phyloP scores from a whole-genome alignment of 805 yeast species.

The Myxozyma udenii region DNA sequence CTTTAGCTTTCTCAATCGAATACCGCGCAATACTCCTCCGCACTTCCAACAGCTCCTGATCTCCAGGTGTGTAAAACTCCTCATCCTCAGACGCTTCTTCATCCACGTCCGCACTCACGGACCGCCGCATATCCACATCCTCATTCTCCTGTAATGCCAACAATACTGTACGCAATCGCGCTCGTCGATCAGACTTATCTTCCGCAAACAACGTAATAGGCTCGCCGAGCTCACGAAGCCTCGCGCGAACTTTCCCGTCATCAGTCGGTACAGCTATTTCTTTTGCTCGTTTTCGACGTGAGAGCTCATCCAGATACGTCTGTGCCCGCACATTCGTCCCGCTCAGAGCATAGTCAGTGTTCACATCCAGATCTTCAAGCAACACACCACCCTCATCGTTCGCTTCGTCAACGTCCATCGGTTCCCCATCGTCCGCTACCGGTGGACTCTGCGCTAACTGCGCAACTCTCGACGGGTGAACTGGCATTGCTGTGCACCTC shows the following conservation, averaged over 20 bases:
- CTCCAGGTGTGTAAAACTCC: conserved; percentile 83
- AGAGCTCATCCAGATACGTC: conserved; percentile 21
- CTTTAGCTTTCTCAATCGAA: conserved; percentile 44
- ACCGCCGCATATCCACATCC: conserved; percentile 18
- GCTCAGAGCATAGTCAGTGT: conserved; percentile 16
- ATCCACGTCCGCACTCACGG: conserved; percentile 33
- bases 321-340: conserved; percentile 22
- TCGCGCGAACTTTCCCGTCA: conserved; percentile 58
- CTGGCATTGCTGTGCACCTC: conserved; percentile 17
- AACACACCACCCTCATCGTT: conserved; percentile 14
- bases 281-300: conserved; percentile 18
- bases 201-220: conserved; percentile 61
- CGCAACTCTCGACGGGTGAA: conserved; percentile 22
- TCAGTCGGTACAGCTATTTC: conserved; percentile 53
- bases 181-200: conserved; percentile 57
- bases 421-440: conserved; percentile 17
- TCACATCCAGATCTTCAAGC: conserved; percentile 20
- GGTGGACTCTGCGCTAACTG: conserved; percentile 7
- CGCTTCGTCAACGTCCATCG: conserved; percentile 1
- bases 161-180: conserved; percentile 52
- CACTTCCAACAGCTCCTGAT: conserved; percentile 48
- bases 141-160: conserved; percentile 35
- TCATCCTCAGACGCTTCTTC: conserved; percentile 60
- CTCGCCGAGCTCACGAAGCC: conserved; percentile 51
- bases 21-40: conserved; percentile 52